These are phyloP conservation scores for Yamadazyma mexicana DNA, from an alignment of 1,139 yeast species.

Conservation along the genomic window DNA sequence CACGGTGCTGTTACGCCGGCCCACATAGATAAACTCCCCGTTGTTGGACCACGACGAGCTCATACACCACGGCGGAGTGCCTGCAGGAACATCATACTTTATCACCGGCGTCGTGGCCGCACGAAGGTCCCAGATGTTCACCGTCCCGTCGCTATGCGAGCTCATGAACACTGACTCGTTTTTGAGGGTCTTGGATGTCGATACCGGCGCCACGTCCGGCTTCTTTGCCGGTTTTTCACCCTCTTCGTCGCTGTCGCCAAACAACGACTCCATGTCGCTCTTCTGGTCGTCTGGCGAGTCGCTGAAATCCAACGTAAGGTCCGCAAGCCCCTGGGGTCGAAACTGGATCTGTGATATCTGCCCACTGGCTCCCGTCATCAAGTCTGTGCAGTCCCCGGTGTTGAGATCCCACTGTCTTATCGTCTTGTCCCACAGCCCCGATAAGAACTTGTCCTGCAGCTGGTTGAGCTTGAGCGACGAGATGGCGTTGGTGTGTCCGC, in stretches of 20 bases:
- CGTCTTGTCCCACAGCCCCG: slow-evolving; percentile 90
- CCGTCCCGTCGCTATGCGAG: slow-evolving; percentile 80
- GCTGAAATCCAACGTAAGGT: slow-evolving; percentile 20
- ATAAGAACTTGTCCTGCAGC: slow-evolving; percentile 60
- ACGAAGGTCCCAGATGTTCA: slow-evolving; percentile 84
- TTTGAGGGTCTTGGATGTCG: slow-evolving; percentile 25
- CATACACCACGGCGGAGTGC: slow-evolving; percentile 94
- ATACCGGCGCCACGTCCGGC: slow-evolving; percentile 17
- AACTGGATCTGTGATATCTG: slow-evolving; percentile 78
- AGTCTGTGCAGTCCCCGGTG: slow-evolving; percentile 56
- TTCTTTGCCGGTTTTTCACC: slow-evolving; percentile 51
- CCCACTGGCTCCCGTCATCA: slow-evolving; percentile 61
- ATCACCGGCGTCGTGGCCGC: slow-evolving; percentile 44
- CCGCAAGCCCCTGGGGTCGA: slow-evolving; percentile 70
- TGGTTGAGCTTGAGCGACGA: slow-evolving; percentile 67
- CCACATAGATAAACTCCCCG: slow-evolving; percentile 79
- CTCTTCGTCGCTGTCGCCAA: slow-evolving; percentile 73
- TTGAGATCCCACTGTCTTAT: slow-evolving; percentile 84
- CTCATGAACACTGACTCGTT: slow-evolving; percentile 70
- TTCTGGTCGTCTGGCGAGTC: slow-evolving; percentile 40
- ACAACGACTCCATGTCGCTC: slow-evolving; percentile 70
- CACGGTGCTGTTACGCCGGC: slow-evolving; percentile 85
- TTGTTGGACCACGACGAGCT: slow-evolving; percentile 88
- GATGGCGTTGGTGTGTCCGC: slow-evolving; percentile 70
- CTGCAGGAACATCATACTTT: slow-evolving; percentile 56